Base-by-base conservation (phyloP, 306 rosid species). In the Cercis canadensis region DNA sequence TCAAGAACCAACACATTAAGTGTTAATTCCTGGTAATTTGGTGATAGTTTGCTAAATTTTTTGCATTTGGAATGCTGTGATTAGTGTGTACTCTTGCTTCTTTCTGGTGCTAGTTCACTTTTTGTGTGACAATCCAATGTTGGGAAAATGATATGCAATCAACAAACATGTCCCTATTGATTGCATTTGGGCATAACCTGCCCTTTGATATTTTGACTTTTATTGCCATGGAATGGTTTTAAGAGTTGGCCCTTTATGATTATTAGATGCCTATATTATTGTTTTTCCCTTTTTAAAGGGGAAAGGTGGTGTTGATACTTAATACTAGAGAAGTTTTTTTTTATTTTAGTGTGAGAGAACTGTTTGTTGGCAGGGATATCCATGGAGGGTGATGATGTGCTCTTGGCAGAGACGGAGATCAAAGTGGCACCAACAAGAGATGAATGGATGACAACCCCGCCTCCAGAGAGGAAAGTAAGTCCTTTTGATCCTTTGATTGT, bases 301-400 rank as follows among this genome's bases (percentile, higher is more conserved):
- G 51, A 17, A 16, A 13, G 53, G 44, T 8, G 13, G 12, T 43
- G 4, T 39, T 21, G 74, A 47, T 58, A 19, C 51, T 34, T 56
- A 36, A 44, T 69, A 73, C 80, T 67, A 43, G 46, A 45, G 56
- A 55, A 54, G 51, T 77, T 46, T 12, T 77, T 46, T 12, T 46
- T 73, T 56, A 18, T 83, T 75, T 81, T 43, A 76, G 61, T 60
- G 51, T 57, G 57, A 39, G 63, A 62, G 55, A n/a, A n/a, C 32
- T 60, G 55, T 34, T 72, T 76, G 34, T 64, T 61, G 60, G 45
- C 85, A 93, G 98, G 96, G 55, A 93, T 93, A 83, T 90, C 98
- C 53, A 88, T 93, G 97, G 97, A 93, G 65, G 98, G 98, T 63
- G 98, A 93, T 88, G 98, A 93, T 33, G 96, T 80, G 80, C 96